phyloP scores from a whole-genome alignment of 352 stramenopile genomes.

The Phytopythium aichiense region DNA sequence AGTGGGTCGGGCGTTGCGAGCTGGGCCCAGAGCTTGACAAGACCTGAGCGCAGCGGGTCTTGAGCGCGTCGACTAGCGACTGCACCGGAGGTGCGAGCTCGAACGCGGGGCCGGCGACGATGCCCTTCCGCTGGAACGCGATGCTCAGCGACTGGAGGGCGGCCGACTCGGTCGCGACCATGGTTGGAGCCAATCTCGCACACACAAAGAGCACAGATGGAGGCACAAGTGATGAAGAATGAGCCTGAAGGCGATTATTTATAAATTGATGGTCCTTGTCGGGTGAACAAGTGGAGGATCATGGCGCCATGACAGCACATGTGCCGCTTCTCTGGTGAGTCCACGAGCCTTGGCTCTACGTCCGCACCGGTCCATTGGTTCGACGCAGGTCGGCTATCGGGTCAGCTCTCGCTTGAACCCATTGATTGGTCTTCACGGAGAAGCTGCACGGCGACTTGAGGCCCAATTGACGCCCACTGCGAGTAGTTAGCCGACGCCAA shows the following conservation, averaged over 20 bases:
- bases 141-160: neutral
- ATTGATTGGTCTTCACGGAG: no score
- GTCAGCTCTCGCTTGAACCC: no score
- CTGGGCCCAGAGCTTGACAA: neutral
- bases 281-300: no score
- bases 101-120: conserved; percentile 3
- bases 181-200: neutral
- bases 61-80: conserved; percentile 3
- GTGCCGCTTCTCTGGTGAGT: no score
- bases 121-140: conserved; percentile 9
- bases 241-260: neutral
- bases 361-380: no score
- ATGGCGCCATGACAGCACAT: no score
- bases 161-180: neutral
- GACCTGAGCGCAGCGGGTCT: neutral
- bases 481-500: neutral
- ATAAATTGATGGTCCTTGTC: neutral
- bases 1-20: neutral
- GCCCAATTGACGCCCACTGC: neutral
- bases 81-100: conserved; percentile 2
- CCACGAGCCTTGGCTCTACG: no score
- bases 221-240: neutral
- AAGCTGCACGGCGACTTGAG: neutral
- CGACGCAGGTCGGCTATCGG: no score
- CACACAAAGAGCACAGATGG: no score